Percentiles rank a stretch among this genome's conserved stretches.
Evolutionary conservation across 177 flowering plant genomes (phyloP).

Genomic region (Telopea speciosissima): DNA sequence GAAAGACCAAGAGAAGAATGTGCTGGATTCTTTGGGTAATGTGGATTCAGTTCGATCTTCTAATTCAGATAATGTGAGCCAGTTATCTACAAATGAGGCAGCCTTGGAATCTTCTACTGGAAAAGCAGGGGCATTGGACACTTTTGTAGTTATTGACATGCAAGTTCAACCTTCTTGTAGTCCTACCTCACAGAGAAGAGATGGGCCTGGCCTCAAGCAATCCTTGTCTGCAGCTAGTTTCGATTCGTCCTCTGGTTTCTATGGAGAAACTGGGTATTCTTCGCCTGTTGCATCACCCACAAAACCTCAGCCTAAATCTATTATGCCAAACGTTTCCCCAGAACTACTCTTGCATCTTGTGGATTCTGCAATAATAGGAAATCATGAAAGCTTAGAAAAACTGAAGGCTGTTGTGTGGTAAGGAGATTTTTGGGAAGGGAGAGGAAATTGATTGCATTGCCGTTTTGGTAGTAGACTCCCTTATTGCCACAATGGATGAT

Average conservation of each 20-base stretch:
- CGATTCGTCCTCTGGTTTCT: slow-evolving; percentile 34
- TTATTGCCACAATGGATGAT: slow-evolving; percentile 97
- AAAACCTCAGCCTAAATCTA: slow-evolving; percentile 53
- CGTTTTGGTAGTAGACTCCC: slow-evolving; percentile 76
- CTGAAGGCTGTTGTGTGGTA: slow-evolving; percentile 66
- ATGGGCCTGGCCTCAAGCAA: slow-evolving; percentile 21
- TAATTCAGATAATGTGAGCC: no score
- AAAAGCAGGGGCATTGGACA: slow-evolving; percentile 20
- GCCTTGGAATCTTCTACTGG: slow-evolving; percentile 19
- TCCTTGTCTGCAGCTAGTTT: slow-evolving; percentile 46
- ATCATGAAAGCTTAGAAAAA: slow-evolving; percentile 77
- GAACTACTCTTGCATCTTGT: slow-evolving; percentile 93
- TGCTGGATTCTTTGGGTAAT: slow-evolving; percentile 16
- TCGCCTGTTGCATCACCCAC: slow-evolving; percentile 42
- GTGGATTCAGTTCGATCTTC: slow-evolving; percentile 25
- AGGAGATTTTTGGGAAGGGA: slow-evolving; percentile 57
- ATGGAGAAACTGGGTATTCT: slow-evolving; percentile 29
- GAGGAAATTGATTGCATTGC: slow-evolving; percentile 58
- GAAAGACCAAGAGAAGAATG: slow-evolving; percentile 50
- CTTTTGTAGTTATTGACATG: slow-evolving; percentile 23
- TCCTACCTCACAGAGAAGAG: slow-evolving; percentile 30
- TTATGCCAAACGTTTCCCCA: slow-evolving; percentile 85
- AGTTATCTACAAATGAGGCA: slow-evolving; percentile 33
- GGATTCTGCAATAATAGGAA: slow-evolving; percentile 99
- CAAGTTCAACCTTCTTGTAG: slow-evolving; percentile 29